These are phyloP conservation scores for Aspergillus thermomutatus DNA, from an alignment of 2,329 filamentous ascomycete genomes.

Conservation along the genomic window DNA sequence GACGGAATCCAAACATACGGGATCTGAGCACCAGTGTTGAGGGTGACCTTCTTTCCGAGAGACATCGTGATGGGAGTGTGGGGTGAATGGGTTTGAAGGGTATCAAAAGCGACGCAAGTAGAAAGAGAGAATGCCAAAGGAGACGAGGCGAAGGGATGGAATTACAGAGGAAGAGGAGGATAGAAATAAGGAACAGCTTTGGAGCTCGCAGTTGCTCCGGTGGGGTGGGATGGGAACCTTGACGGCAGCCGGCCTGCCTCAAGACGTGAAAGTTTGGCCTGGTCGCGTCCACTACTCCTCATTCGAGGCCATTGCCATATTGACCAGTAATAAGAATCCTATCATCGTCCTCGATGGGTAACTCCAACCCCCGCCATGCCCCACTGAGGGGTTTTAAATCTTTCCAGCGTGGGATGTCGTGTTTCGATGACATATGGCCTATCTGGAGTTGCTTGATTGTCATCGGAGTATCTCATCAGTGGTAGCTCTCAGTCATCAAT, in stretches of 20 bases:
- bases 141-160: constrained; percentile 4
- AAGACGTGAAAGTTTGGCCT: neutral
- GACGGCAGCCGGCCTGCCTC: neutral
- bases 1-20: constrained; percentile 26
- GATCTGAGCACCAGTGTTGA: constrained; percentile 38
- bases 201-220: constrained; percentile 7
- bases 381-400: neutral
- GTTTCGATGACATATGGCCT: neutral
- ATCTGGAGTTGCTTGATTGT: neutral
- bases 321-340: too few species aligned
- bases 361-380: neutral
- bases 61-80: constrained; percentile 28
- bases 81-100: constrained; percentile 2
- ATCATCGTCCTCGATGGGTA: neutral
- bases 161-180: neutral
- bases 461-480: neutral
- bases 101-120: neutral
- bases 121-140: neutral
- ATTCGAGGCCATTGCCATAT: too few species aligned
- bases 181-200: constrained; percentile 3
- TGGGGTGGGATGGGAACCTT: constrained; percentile 9
- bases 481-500: neutral
- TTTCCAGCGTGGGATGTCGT: neutral
- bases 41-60: constrained; percentile 38
- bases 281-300: too few species aligned